Percentiles rank a stretch among this genome's conserved stretches.
phyloP scores from a whole-genome alignment of 2,329 filamentous ascomycete genomes.

The Aureobasidium sp. region DNA sequence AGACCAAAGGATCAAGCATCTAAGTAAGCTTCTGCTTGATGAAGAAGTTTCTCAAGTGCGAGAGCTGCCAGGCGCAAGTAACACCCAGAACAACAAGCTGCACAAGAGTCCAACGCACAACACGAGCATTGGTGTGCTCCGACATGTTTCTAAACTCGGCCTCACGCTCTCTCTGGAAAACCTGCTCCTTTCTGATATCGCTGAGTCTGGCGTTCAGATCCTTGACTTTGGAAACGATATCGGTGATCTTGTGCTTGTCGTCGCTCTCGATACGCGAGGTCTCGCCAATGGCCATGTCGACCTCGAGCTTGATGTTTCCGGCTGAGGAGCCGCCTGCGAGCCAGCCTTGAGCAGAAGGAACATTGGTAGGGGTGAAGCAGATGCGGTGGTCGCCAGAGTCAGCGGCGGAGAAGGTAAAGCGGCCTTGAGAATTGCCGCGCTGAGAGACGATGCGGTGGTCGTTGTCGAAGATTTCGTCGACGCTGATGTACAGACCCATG shows the following conservation, averaged over 20 bases:
- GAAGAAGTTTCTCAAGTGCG: conserved; percentile 92
- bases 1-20: background rate
- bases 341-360: conserved; percentile 64
- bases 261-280: conserved; percentile 88
- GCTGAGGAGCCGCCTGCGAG: conserved; percentile 57
- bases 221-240: conserved; percentile 79
- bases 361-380: conserved; percentile 83
- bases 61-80: conserved; percentile 95
- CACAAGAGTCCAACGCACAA: conserved; percentile 88
- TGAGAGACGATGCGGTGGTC: conserved; percentile 93
- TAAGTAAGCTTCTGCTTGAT: conserved; percentile 99
- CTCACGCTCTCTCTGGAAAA: conserved; percentile 95
- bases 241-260: conserved; percentile 87
- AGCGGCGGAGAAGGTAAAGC: conserved; percentile 92
- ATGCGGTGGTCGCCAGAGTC: conserved; percentile 93
- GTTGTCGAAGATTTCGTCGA: conserved; percentile 96
- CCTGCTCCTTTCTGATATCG: conserved; percentile 88
- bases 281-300: conserved; percentile 92
- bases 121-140: conserved; percentile 82
- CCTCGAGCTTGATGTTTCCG: conserved; percentile 72
- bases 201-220: conserved; percentile 81
- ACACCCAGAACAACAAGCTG: conserved; percentile 77
- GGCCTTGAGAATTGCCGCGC: conserved; percentile 65
- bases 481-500: conserved; percentile 75
- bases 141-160: conserved; percentile 98